Base-by-base conservation (phyloP, 1,139 yeast species). In the Magnusiomyces magnusii region DNA sequence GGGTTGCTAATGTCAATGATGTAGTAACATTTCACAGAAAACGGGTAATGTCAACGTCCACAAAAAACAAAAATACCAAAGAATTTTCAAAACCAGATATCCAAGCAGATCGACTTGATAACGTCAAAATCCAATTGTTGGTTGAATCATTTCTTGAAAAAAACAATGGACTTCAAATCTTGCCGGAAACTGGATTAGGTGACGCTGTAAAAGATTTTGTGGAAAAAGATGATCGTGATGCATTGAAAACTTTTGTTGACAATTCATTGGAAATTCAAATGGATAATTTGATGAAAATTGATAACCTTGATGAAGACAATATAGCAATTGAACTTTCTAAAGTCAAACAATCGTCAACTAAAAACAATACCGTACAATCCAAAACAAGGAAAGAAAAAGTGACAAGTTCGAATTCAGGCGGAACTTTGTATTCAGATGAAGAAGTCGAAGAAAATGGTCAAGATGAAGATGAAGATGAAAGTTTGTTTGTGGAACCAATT, bases 1-100 rank as follows among this genome's bases (percentile, higher is more conserved):
- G 78, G 63, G 95, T 93, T 2, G 99, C 99, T 15, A 93, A 93
- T 69, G 83, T 86, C 13, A 86, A 88, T 67, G 96, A 92, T 66
- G 89, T 92, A 10, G 82, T 93, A 1, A 85, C 83, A 56, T 87
- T 60, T 49, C 53, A 58, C 39, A 57, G 58, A 24, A 55, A 36
- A 21, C 51, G 56, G 9, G 58, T 50, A 23, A n/a, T 49, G 2
- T 51, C 56, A 1, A 24, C 59, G 19, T 53, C 49, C 7, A 47
- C 39, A 10, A 54, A 47, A n/a, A 53, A 28, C n/a, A 42, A 39
- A 2, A 53, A 23, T 21, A 49, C 34, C n/a, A 39, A 36, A 5
- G 51, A 56, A 15, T 25, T 50, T n/a, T 42, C 23, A 2, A 44
- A 27, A 7, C 41, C n/a, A 5, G 31, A 23, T 24, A 13, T 24